Percentiles rank a stretch among this genome's conserved stretches.
Conservation (phyloP, 108 stramenopile species). For the Nitzschia sp. region DNA sequence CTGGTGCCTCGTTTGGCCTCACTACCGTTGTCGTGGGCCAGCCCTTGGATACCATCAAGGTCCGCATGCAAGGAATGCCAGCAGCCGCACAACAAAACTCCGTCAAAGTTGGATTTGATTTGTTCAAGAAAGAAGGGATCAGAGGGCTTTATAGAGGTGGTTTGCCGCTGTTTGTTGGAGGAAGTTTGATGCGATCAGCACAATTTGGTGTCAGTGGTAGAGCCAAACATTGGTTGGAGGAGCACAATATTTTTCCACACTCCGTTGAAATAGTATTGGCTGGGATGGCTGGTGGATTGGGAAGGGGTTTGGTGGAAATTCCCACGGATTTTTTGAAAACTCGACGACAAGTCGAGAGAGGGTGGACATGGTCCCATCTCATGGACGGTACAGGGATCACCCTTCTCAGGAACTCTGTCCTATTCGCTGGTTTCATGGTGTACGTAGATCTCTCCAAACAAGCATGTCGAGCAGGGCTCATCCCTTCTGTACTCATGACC, state of each 20-base stretch:
- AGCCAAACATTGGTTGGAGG: slow-evolving; percentile 47
- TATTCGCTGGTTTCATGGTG: slow-evolving; percentile 69
- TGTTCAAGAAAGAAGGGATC: slow-evolving; percentile 58
- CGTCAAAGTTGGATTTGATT: slow-evolving; percentile 39
- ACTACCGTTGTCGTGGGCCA: slow-evolving; percentile 83
- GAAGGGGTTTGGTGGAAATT: slow-evolving; percentile 75
- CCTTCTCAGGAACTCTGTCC: slow-evolving; percentile 60
- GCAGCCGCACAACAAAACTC: slow-evolving; percentile 27
- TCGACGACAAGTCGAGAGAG: slow-evolving; percentile 60
- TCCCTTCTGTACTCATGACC: slow-evolving; percentile 23
- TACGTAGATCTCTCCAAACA: slow-evolving; percentile 77
- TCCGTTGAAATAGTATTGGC: slow-evolving; percentile 65
- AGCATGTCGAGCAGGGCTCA: slow-evolving; percentile 36
- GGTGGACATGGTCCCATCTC: slow-evolving; percentile 53
- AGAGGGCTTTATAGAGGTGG: slow-evolving; percentile 74
- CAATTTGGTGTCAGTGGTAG: slow-evolving; percentile 81
- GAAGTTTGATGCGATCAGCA: slow-evolving; percentile 74
- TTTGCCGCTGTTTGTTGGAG: slow-evolving; percentile 72
- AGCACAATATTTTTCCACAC: slow-evolving; percentile 17
- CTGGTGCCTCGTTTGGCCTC: slow-evolving; percentile 78
- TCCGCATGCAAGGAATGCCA: slow-evolving; percentile 51
- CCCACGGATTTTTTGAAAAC: slow-evolving; percentile 85
- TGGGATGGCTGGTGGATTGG: slow-evolving; percentile 76
- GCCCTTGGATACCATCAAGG: slow-evolving; percentile 84
- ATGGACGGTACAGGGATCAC: slow-evolving; percentile 73